Evolutionary conservation across 148 eudicot genomes (phyloP).

Genomic region (Polygonum maritimum): DNA sequence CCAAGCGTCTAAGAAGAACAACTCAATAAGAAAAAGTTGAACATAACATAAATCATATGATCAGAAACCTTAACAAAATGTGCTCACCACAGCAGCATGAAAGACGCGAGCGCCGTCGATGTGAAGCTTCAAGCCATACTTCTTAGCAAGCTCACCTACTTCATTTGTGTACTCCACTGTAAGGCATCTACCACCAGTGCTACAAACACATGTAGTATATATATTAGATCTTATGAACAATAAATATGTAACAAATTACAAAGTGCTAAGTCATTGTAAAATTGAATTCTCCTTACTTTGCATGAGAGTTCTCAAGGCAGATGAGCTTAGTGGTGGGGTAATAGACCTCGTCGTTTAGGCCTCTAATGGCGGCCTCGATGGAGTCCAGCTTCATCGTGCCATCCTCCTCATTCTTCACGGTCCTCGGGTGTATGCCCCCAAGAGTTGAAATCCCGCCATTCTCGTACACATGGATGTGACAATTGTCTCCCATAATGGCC

Average conservation of each 20-base stretch:
- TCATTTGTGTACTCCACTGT: conserved; percentile 67
- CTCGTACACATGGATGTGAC: conserved; percentile 81
- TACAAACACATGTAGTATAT: conserved; percentile 13
- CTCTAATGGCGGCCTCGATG: conserved; percentile 76
- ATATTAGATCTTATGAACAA: neutral
- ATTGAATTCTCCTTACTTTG: conserved; percentile 46
- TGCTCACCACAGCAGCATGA: conserved; percentile 79
- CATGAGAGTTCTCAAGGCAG: conserved; percentile 90
- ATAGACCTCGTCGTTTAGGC: conserved; percentile 44
- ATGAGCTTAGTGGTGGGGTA: conserved; percentile 76
- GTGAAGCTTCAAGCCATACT: conserved; percentile 84
- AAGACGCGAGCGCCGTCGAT: conserved; percentile 96
- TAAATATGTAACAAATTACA: neutral
- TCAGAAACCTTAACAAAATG: neutral
- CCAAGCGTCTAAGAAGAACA: conserved; percentile 56
- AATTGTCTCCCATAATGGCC: conserved; percentile 77
- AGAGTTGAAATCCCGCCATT: conserved; percentile 94
- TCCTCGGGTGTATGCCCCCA: conserved; percentile 91
- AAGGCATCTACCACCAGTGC: conserved; percentile 86
- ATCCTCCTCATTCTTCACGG: conserved; percentile 73
- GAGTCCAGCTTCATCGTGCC: conserved; percentile 81
- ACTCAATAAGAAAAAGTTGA: neutral
- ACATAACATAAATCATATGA: neutral
- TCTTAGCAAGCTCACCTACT: conserved; percentile 84
- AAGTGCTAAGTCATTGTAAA: neutral